Evolutionary conservation across 352 stramenopile species (phyloP), one percentile per base, ranked within the genome.

Genomic region (Thalassiosira pacifica): DNA sequence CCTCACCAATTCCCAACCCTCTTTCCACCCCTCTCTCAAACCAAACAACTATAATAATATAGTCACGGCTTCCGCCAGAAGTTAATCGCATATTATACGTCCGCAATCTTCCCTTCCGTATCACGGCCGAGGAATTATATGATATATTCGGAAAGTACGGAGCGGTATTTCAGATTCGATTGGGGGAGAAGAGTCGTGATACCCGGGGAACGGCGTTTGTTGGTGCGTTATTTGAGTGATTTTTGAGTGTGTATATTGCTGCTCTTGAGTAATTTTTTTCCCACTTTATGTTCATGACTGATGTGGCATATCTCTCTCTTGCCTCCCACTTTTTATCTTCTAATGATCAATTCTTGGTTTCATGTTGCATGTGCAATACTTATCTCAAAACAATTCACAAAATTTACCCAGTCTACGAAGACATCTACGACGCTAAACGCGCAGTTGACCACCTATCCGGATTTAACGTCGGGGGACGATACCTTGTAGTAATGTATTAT

Each of bases 101-200:
- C 61, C 90, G 97, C 40, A 99, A 99, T 91, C 92, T 99, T 63
- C 98, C 98, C 22, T 99, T 99, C 89, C 99, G 98, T 88, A 94
- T 99, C 73, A 99, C 98, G 19, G 94, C 97, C 13, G 98, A 99
- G 61, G 98, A 99, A 79, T 95, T 99, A 76, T 99, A 99, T 93
- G 97, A 99, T 86, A 99, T 99, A 45, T 99, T 99, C 91, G 98
- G 81, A 76, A 99, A 99, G 89, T 99, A 99, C 93, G 98, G 98
- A 61, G 97, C 98, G n/a, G 98, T 99, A 61, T 97, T 98, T 76
- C 98, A 99, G 93, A 96, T 96, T 61, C 89, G 92, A 71, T 76
- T 97, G 78, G 95, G 97, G 65, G 96, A 98, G 96, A 80, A 97
- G 96, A 88, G 84, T 53, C 86, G 90, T 64, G 97, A 99, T 85